Conservation (phyloP, 192 early-diverging fungal species). For the Oehlia diaphana region DNA sequence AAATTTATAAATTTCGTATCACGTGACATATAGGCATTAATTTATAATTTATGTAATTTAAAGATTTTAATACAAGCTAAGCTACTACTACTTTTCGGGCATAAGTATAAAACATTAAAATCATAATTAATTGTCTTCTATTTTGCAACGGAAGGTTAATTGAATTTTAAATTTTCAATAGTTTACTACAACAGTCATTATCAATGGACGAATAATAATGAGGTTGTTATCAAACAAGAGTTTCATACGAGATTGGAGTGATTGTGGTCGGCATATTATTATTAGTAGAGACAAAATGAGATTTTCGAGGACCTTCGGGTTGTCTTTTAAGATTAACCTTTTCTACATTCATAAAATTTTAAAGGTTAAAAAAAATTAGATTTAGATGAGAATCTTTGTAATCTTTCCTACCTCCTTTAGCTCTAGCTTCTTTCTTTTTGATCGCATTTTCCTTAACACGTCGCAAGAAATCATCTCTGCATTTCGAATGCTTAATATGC, state of each 20-base stretch:
- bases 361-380: conserved; percentile 6
- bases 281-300: conserved; percentile 85
- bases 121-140: too few relatives aligned
- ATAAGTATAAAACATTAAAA: too few relatives aligned
- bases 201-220: too few relatives aligned
- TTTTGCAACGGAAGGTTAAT: too few relatives aligned
- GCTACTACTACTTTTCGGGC: too few relatives aligned
- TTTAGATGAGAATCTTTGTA: neutral
- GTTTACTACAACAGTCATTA: too few relatives aligned
- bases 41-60: too few relatives aligned
- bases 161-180: too few relatives aligned
- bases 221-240: neutral
- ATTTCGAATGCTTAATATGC: conserved; percentile 99
- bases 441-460: conserved; percentile 96
- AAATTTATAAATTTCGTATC: too few relatives aligned
- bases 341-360: conserved; percentile 35
- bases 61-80: too few relatives aligned
- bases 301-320: conserved; percentile 83
- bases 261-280: conserved; percentile 92
- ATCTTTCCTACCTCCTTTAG: conserved; percentile 58
- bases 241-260: conserved; percentile 94
- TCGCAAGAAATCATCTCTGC: conserved; percentile 95
- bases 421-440: conserved; percentile 81
- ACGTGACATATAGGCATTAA: too few relatives aligned
- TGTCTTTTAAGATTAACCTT: conserved; percentile 85